Conservation (phyloP, 23 red algal species). For the Gracilaria domingensis region DNA sequence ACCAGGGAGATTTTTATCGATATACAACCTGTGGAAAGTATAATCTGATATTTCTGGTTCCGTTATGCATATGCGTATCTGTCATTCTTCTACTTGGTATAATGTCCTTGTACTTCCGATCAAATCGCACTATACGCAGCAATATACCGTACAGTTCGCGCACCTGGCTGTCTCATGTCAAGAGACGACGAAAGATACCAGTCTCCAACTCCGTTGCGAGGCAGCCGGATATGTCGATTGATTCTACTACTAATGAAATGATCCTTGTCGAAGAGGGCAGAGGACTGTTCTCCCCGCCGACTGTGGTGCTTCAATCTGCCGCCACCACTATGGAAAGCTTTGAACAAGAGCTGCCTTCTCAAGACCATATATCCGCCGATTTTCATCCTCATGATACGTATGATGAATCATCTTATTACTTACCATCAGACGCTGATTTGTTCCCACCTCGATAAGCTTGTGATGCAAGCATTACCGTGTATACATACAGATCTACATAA, state of each 20-base stretch:
- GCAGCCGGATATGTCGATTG: background rate
- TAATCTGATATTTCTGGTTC: slow-evolving; percentile 11
- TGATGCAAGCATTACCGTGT: too few relatives aligned
- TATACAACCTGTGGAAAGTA: slow-evolving; percentile 32
- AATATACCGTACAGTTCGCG: slow-evolving; percentile 28
- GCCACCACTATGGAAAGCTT: background rate
- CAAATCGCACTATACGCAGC: background rate
- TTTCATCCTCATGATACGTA: background rate
- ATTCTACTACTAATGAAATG: background rate
- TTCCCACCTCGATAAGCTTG: background rate
- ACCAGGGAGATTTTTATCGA: slow-evolving; percentile 1
- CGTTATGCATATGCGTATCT: slow-evolving; percentile 8
- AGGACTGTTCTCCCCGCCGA: background rate
- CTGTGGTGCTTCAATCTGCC: background rate
- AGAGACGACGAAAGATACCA: background rate
- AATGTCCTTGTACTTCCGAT: slow-evolving; percentile 13
- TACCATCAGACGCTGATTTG: background rate
- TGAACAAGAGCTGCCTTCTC: background rate
- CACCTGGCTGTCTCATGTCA: slow-evolving; percentile 13
- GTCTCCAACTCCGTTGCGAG: too few relatives aligned
- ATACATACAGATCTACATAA: too few relatives aligned
- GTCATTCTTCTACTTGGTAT: slow-evolving; percentile 16
- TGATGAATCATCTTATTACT: background rate
- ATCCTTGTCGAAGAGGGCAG: slow-evolving; percentile 8
- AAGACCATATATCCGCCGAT: slow-evolving; percentile 1